Conservation (phyloP, 495 filamentous ascomycete species). For the Letharia lupina region DNA sequence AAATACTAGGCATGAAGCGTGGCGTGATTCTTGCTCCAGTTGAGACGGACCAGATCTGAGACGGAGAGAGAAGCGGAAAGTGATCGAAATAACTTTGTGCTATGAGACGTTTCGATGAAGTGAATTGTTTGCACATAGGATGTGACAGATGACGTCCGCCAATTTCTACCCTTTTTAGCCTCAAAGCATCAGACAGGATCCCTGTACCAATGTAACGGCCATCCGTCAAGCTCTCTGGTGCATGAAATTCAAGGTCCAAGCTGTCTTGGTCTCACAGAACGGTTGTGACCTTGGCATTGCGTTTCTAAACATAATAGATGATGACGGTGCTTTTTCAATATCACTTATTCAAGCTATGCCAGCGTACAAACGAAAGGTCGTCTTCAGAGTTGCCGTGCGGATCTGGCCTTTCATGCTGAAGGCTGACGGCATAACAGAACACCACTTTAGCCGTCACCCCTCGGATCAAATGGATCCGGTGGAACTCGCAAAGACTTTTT, state of each 20-base stretch:
- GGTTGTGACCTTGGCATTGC: background rate
- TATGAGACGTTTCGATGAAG: background rate
- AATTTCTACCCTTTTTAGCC: background rate
- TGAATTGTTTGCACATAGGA: background rate
- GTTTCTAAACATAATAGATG: background rate
- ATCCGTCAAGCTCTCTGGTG: background rate
- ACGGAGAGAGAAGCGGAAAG: background rate
- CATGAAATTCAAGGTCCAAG: background rate
- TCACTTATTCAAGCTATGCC: background rate
- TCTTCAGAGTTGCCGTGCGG: background rate
- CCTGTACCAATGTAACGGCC: background rate
- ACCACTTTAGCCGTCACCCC: background rate
- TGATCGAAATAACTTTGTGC: background rate
- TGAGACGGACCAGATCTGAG: background rate
- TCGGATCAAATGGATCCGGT: background rate
- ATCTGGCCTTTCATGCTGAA: background rate
- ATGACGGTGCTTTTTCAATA: background rate
- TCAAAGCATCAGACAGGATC: background rate
- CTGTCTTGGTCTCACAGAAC: background rate
- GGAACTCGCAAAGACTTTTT: background rate
- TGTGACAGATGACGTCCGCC: background rate
- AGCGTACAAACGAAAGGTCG: background rate
- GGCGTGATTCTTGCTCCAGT: background rate
- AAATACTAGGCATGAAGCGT: background rate
- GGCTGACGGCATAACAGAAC: background rate